Evolutionary conservation across 2,329 filamentous ascomycete species (phyloP).

Genomic region (Epichloe uncinata): DNA sequence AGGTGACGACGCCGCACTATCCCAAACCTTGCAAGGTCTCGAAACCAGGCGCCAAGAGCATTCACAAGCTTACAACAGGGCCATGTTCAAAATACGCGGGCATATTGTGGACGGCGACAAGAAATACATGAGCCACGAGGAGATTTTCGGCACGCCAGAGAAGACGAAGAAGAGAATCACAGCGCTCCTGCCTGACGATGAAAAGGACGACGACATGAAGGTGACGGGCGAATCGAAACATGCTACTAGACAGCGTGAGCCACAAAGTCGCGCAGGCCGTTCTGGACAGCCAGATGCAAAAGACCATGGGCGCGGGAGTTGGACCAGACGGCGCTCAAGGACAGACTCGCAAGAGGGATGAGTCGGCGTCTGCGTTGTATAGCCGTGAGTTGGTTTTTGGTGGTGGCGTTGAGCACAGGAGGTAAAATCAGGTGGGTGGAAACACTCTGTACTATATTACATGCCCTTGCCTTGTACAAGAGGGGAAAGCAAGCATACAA

Average conservation of each 20-base stretch:
- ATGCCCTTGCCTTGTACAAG: no score
- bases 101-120: conserved; percentile 13
- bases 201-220: no score
- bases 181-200: conserved; percentile 1
- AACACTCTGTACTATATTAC: background rate
- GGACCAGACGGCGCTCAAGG: background rate
- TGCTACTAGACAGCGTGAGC: background rate
- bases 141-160: conserved; percentile 15
- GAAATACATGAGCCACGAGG: conserved; percentile 15
- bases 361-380: no score
- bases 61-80: conserved; percentile 11
- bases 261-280: background rate
- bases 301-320: background rate
- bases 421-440: background rate
- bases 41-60: conserved; percentile 15
- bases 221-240: background rate
- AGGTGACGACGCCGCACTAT: background rate
- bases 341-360: background rate
- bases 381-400: no score
- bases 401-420: background rate
- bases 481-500: no score
- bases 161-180: conserved; percentile 8
- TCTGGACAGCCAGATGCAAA: background rate
- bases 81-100: conserved; percentile 19
- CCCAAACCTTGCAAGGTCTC: conserved; percentile 9